Percentiles rank a stretch among this genome's conserved stretches.
phyloP scores from a whole-genome alignment of 306 rosid genomes.

The Ammopiptanthus mongolicus region DNA sequence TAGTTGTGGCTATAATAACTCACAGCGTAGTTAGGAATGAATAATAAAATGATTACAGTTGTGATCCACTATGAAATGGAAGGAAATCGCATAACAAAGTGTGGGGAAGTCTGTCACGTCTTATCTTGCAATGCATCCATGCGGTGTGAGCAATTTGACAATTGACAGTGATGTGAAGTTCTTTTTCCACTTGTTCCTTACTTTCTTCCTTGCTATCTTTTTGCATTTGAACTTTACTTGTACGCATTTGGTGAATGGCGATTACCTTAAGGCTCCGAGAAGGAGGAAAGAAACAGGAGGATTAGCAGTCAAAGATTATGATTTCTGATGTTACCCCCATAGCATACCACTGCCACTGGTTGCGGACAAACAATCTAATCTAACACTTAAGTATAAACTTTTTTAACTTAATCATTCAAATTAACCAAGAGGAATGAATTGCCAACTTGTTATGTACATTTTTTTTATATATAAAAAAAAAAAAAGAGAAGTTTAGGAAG shows the following conservation, averaged over 20 bases:
- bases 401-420: no score
- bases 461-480: no score
- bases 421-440: no score
- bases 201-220: background rate
- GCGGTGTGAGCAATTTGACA: background rate
- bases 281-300: background rate
- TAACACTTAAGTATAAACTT: no score
- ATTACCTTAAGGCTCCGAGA: background rate
- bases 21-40: no score
- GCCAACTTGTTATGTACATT: no score
- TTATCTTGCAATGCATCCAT: slow-evolving; percentile 10
- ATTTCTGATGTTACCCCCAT: background rate
- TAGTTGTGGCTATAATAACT: no score
- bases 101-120: background rate
- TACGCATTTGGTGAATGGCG: background rate
- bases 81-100: background rate
- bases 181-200: background rate
- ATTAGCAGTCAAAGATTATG: slow-evolving; percentile 14
- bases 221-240: background rate
- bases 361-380: no score
- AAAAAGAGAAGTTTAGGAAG: no score
- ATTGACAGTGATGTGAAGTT: slow-evolving; percentile 5
- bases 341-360: no score
- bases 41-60: background rate
- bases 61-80: slow-evolving; percentile 22